Evolutionary conservation across 2,329 filamentous ascomycete genomes (phyloP), one percentile per base, ranked within the genome.

Genomic region (Pseudonectria buxi): DNA sequence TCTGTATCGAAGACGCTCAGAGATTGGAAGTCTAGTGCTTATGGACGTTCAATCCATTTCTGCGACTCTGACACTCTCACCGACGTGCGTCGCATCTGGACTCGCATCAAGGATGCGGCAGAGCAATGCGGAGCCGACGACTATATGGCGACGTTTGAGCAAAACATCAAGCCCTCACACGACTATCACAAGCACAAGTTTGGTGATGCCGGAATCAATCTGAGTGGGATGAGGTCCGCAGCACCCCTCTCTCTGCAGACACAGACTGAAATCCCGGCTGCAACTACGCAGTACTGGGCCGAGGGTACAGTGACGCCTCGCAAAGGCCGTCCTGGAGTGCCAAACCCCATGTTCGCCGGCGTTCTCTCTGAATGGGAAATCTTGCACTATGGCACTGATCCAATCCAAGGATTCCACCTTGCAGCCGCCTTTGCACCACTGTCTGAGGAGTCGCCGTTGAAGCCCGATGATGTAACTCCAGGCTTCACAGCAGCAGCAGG

Each of bases 381-480:
- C 3, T 54, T 78, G 18, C 67, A 72, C 39, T 68, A 71, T 47
- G 62, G 58, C 4, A 64, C 63, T 4, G 61, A 79, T 39, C 76
- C 77, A 1, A 41, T 77, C 1, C 47, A 69, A 6, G 69, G 74
- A 2, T 81, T 73, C 38, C 76, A 81, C 51, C 60, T 80, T n/a
- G 70, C 72, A 3, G 56, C 64, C 1, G 69, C 65, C 3, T 65
- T 62, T 39, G 59, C 61, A 3, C 47, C 59, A 0, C 54, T 71
- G 2, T 44, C 56, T 0, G 49, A 62, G 4, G 33, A 43, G 1
- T 71, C 68, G 2, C 65, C 68, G 0, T 50, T 72, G 15, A 53
- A 51, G 6, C 45, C 55, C 2, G 30, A 43, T 2, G 30, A 32
- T 2, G 18, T 35, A 2, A 15, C 40, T 7, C 43, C 45, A 18